Percentiles rank a stretch among this genome's conserved stretches.
Evolutionary conservation across 805 yeast species (phyloP).

Genomic region (Nakazawaea ernobii): DNA sequence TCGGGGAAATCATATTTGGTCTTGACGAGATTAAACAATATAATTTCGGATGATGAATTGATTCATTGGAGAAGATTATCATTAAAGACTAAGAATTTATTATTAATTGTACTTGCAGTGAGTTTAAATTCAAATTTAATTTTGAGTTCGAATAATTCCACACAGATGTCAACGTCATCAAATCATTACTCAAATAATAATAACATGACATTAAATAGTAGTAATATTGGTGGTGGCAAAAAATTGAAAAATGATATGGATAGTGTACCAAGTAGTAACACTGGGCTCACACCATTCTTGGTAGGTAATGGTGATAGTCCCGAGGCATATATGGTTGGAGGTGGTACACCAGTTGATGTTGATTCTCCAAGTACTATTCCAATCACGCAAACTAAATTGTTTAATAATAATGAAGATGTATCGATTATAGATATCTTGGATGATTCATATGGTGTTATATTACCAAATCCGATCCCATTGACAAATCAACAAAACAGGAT

Average conservation of each 20-base stretch:
- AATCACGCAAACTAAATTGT: background rate
- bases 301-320: slow-evolving; percentile 12
- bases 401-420: slow-evolving; percentile 13
- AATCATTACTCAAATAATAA: background rate
- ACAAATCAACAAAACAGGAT: slow-evolving; percentile 66
- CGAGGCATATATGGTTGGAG: slow-evolving; percentile 8
- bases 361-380: slow-evolving; percentile 8
- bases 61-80: slow-evolving; percentile 75
- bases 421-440: slow-evolving; percentile 42
- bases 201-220: no score
- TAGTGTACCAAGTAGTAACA: slow-evolving; percentile 4
- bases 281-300: slow-evolving; percentile 10
- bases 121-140: slow-evolving; percentile 47
- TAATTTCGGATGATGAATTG: slow-evolving; percentile 76
- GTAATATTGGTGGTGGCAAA: background rate
- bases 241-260: background rate
- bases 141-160: slow-evolving; percentile 8
- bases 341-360: slow-evolving; percentile 7
- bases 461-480: slow-evolving; percentile 57
- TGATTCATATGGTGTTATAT: slow-evolving; percentile 51
- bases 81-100: slow-evolving; percentile 46
- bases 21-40: slow-evolving; percentile 63
- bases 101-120: slow-evolving; percentile 65
- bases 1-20: slow-evolving; percentile 59
- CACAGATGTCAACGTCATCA: background rate